A percentile compares a stretch with the other conserved stretches of the same genome.
phyloP scores from a whole-genome alignment of 2,329 filamentous ascomycete species.

The Didymellaceae sp. region DNA sequence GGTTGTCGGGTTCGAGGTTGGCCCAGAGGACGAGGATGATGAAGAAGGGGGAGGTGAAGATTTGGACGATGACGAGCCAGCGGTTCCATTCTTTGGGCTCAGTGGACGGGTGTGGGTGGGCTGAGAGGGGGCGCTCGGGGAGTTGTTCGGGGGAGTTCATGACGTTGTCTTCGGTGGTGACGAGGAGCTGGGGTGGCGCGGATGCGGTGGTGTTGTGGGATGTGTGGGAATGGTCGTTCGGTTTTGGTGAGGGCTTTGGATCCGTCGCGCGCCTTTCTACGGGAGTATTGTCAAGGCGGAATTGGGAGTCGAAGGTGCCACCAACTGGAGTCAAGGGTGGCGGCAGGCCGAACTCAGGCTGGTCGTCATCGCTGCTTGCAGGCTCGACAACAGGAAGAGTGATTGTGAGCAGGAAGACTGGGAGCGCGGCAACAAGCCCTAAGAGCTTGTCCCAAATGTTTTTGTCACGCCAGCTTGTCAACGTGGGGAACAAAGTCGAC shows the following conservation, averaged over 20 bases:
- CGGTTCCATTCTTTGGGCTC: slow-evolving; percentile 75
- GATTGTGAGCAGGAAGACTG: slow-evolving; percentile 85
- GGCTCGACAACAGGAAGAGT: slow-evolving; percentile 91
- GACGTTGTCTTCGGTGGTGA: slow-evolving; percentile 44
- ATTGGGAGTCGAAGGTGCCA: slow-evolving; percentile 23
- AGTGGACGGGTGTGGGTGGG: slow-evolving; percentile 48
- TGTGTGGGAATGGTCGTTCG: slow-evolving; percentile 8
- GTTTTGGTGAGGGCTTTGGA: background rate
- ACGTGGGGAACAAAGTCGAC: slow-evolving; percentile 82
- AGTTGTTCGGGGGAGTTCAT: slow-evolving; percentile 47
- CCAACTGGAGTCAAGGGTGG: slow-evolving; percentile 32
- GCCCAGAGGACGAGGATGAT: slow-evolving; percentile 78
- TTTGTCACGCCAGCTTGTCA: slow-evolving; percentile 83
- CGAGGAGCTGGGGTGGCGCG: slow-evolving; percentile 37
- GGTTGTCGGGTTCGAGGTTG: slow-evolving; percentile 66
- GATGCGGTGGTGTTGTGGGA: slow-evolving; percentile 27
- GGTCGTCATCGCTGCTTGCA: slow-evolving; percentile 53
- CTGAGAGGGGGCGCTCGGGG: slow-evolving; percentile 19
- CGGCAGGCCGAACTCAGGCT: slow-evolving; percentile 42
- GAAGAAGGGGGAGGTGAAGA: slow-evolving; percentile 87
- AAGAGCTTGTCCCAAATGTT: slow-evolving; percentile 83
- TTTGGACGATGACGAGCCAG: slow-evolving; percentile 85
- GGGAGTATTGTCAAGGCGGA: slow-evolving; percentile 19
- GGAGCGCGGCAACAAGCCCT: slow-evolving; percentile 83
- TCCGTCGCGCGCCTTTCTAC: slow-evolving; percentile 1